Conservation (phyloP, 768 basidiomycete species). For the Pleurotus djamor region DNA sequence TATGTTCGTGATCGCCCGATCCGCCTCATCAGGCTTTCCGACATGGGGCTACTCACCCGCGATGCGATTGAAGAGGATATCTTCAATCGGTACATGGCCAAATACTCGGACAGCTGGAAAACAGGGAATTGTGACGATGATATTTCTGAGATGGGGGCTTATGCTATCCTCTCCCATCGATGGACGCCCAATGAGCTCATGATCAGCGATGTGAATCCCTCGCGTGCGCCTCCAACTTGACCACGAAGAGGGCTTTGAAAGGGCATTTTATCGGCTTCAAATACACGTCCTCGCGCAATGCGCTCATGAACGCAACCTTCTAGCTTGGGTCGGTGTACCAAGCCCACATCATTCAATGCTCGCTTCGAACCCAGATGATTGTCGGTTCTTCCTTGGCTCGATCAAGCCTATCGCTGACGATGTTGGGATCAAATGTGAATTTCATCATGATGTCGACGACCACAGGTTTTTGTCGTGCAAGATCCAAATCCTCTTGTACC, state of each 20-base stretch:
- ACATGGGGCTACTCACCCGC: neutral
- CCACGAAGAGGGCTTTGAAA: neutral
- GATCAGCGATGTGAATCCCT: neutral
- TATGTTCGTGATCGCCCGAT: neutral
- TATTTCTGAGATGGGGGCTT: neutral
- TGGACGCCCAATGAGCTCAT: neutral
- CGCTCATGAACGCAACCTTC: neutral
- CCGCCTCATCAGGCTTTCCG: neutral
- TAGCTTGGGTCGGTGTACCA: neutral
- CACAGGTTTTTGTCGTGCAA: neutral
- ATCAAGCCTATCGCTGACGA: neutral
- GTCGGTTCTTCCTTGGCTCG: neutral
- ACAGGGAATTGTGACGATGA: neutral
- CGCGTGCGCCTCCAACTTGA: neutral
- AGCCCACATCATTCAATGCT: neutral
- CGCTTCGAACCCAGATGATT: neutral
- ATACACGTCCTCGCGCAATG: neutral
- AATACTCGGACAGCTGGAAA: neutral
- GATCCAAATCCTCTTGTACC: neutral
- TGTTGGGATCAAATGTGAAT: neutral
- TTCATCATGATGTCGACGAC: neutral
- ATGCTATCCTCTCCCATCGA: neutral
- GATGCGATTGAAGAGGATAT: neutral
- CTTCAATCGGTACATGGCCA: neutral
- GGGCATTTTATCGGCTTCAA: neutral